Evolutionary conservation across 306 rosid genomes (phyloP).

Genomic region (Cucumis cinereus): DNA sequence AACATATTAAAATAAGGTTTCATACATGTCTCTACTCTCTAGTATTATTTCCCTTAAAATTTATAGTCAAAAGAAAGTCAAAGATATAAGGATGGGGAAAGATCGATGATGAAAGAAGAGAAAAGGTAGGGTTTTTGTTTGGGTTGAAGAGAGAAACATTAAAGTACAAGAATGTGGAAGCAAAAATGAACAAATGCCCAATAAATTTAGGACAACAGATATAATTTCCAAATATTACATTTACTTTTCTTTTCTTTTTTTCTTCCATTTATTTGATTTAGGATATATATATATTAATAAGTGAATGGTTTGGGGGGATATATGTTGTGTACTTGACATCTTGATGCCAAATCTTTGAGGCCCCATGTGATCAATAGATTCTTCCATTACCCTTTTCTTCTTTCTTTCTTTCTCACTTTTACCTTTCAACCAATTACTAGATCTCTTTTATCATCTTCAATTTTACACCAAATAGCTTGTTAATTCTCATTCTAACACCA

Average conservation of each 20-base stretch:
- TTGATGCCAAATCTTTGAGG: slow-evolving; percentile 9
- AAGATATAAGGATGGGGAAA: not conserved
- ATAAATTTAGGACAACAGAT: not conserved
- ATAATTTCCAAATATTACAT: not conserved
- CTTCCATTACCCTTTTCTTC: not conserved
- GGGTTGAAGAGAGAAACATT: not conserved
- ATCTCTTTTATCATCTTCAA: no score
- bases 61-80: not conserved
- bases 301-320: not conserved
- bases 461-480: no score
- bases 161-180: not conserved
- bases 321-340: slow-evolving; percentile 7
- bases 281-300: no score
- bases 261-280: not conserved
- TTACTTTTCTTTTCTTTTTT: not conserved
- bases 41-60: not conserved
- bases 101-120: not conserved
- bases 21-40: no score
- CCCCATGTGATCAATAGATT: slow-evolving; percentile 11
- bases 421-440: not conserved
- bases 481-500: no score
- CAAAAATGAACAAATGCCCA: not conserved
- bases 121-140: not conserved
- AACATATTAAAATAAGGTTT: not conserved
- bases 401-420: not conserved